Evolutionary conservation across 768 basidiomycete species (phyloP), one percentile per base, ranked within the genome.

Genomic region (Rhizopogon salebrosus): DNA sequence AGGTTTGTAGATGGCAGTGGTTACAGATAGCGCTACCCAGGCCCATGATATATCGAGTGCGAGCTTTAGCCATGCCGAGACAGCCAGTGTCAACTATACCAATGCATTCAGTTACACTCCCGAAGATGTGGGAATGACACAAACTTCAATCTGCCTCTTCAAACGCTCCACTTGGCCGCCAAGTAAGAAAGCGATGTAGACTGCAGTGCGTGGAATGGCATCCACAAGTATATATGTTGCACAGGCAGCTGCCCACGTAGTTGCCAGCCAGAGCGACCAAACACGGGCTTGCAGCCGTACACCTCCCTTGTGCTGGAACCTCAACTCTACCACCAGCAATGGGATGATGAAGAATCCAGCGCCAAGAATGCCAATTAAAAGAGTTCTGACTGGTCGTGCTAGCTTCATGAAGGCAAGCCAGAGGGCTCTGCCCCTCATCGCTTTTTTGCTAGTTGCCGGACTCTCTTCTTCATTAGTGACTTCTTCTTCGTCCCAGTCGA

Each of bases 401-500:
- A 89, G 75, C 62, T 80, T 81, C 82, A 87, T 79, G 64, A 87
- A 87, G 1, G 73, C 72, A 31, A 80, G 70, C 75, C 80, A 89
- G 41, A 89, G 62, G 31, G 77, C 74, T 41, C 84, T 77, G 46
- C 83, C 80, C 45, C 87, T 77, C 59, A 76, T 81, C 3, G 84
- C 85, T 59, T 80, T 80, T 24, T 62, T 57, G 46, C 65, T 61
- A 10, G 62, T 60, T 38, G 39, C 55, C 3, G 48, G 52, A 29
- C 57, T 66, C 45, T 60, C 54, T 31, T 64, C 67, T 22, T 76
- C 75, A 16, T 16, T 36, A 36, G 65, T 57, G 40, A 53, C 51
- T 13, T 84, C 80, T 42, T 80, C 82, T 48, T 82, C 78, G 51
- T 87, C 84, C 86, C 86, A 87, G 71, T 88, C 76, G 58, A 90